Percentiles rank a stretch among this genome's conserved stretches.
These are phyloP conservation scores for Tuber umbilicatum DNA, from an alignment of 495 filamentous ascomycete genomes.

Conservation along the genomic window DNA sequence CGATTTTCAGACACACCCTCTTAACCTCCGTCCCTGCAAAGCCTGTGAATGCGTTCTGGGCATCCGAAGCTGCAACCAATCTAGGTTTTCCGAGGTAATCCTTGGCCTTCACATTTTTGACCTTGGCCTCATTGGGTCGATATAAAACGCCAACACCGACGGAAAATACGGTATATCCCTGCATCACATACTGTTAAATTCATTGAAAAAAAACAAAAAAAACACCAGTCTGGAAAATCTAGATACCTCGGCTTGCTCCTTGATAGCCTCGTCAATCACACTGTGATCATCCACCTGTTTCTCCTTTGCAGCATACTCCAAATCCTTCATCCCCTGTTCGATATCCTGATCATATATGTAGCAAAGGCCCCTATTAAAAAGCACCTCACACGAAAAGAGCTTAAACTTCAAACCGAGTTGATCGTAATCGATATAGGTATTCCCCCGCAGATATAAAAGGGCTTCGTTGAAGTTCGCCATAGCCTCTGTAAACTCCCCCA, in stretches of 20 bases:
- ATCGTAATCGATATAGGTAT: conserved; percentile 96
- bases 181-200: too few relatives aligned
- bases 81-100: conserved; percentile 94
- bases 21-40: conserved; percentile 70
- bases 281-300: conserved; percentile 91
- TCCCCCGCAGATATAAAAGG: conserved; percentile 85
- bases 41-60: conserved; percentile 65
- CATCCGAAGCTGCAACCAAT: conserved; percentile 85
- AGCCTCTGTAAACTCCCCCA: conserved; percentile 96
- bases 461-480: conserved; percentile 99
- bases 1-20: conserved; percentile 45
- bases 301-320: conserved; percentile 88
- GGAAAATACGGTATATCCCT: conserved; percentile 99
- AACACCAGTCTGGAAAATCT: background rate
- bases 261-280: conserved; percentile 95
- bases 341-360: conserved; percentile 95
- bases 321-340: conserved; percentile 80
- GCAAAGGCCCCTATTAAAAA: conserved; percentile 96
- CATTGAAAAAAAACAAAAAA: too few relatives aligned
- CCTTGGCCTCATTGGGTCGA: conserved; percentile 92
- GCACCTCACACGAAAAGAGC: conserved; percentile 91
- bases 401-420: conserved; percentile 95
- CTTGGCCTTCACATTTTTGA: conserved; percentile 93
- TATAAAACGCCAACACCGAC: conserved; percentile 95
- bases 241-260: conserved; percentile 79